Evolutionary conservation across 305 asterid species (phyloP).

Genomic region (Plantago coronopus): DNA sequence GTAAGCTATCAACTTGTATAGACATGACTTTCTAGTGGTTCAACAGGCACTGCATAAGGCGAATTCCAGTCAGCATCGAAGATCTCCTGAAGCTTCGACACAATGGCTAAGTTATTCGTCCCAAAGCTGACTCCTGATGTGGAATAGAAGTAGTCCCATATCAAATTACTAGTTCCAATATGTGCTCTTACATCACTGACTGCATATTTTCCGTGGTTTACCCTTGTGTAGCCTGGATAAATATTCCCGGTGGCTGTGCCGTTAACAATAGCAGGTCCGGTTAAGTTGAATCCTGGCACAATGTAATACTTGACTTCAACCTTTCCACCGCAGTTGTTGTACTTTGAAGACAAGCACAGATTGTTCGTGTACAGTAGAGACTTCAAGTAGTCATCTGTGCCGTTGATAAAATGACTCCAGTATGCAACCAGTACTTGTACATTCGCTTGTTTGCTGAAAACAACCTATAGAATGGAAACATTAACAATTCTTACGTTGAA

Average conservation of each 20-base stretch:
- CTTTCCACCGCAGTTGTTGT: constrained; percentile 62
- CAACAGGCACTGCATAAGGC: constrained; percentile 60
- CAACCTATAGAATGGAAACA: constrained; percentile 40
- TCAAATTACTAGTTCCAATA: constrained; percentile 74
- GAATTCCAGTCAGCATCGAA: constrained; percentile 90
- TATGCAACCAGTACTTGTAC: constrained; percentile 69
- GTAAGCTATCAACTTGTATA: constrained; percentile 34
- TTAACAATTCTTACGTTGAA: not conserved
- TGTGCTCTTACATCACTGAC: constrained; percentile 76
- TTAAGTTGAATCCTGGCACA: constrained; percentile 72
- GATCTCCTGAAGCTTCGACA: constrained; percentile 64
- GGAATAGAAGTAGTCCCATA: constrained; percentile 81
- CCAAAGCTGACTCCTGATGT: constrained; percentile 85
- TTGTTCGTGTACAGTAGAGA: constrained; percentile 67
- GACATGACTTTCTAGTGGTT: constrained; percentile 43
- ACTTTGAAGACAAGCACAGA: constrained; percentile 66
- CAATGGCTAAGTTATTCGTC: constrained; percentile 57
- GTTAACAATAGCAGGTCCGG: constrained; percentile 62
- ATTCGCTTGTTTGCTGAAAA: constrained; percentile 62
- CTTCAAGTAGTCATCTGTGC: constrained; percentile 68
- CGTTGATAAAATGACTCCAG: constrained; percentile 72
- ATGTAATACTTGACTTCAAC: constrained; percentile 76
- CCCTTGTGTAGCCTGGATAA: constrained; percentile 75
- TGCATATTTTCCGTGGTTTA: constrained; percentile 85
- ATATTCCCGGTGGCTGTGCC: constrained; percentile 52